Conservation (phyloP, 2,329 filamentous ascomycete species). For the Colletotrichum lentis region DNA sequence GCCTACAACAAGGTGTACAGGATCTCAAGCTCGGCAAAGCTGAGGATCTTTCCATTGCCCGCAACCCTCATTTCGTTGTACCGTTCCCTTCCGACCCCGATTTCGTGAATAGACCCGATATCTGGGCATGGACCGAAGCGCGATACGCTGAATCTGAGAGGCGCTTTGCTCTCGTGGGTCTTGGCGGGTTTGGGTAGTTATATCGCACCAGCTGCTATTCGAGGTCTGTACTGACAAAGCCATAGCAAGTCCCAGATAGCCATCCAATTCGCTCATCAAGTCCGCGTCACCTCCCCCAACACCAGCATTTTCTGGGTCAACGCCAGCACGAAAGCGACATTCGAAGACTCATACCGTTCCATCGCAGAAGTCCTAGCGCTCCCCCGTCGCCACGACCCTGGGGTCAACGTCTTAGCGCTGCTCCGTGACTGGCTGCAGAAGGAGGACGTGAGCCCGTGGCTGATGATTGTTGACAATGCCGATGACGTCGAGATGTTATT, state of each 20-base stretch:
- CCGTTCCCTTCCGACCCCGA: conserved; percentile 36
- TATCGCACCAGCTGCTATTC: background rate
- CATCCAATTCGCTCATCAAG: conserved; percentile 34
- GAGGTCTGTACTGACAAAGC: conserved; percentile 7
- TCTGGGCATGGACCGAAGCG: conserved; percentile 27
- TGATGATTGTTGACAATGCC: conserved; percentile 41
- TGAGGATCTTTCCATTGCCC: background rate
- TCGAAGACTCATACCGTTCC: conserved; percentile 34
- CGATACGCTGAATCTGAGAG: conserved; percentile 7
- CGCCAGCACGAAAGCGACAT: conserved; percentile 21
- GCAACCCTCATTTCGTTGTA: conserved; percentile 4
- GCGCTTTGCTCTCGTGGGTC: conserved; percentile 31
- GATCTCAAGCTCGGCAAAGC: background rate
- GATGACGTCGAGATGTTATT: conserved; percentile 27
- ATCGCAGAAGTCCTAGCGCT: conserved; percentile 30
- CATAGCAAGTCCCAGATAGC: conserved; percentile 40
- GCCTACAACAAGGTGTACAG: background rate
- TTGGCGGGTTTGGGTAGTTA: conserved; percentile 40
- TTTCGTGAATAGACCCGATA: conserved; percentile 31
- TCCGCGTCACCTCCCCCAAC: conserved; percentile 9
- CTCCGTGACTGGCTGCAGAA: conserved; percentile 38
- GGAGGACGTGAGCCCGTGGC: conserved; percentile 36
- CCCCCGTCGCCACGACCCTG: conserved; percentile 29
- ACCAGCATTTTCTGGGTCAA: conserved; percentile 38
- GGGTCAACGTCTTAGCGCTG: conserved; percentile 30